Percentiles rank a stretch among this genome's conserved stretches.
Evolutionary conservation across 1,139 yeast species (phyloP).

Genomic region (Debaryomyces subglobosus): DNA sequence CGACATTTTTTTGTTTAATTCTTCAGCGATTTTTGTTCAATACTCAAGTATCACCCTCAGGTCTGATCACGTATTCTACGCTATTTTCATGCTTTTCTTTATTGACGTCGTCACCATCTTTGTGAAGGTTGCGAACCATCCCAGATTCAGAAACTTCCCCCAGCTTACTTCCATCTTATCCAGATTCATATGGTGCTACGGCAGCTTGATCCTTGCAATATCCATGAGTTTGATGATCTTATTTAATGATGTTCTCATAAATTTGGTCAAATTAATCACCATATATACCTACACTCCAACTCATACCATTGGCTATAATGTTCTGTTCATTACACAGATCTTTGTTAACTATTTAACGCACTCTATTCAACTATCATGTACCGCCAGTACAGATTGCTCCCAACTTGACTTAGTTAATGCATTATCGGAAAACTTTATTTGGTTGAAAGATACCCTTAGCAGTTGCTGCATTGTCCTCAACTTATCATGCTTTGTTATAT

Average conservation of each 20-base stretch:
- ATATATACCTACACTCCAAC: neutral
- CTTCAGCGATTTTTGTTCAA: slow-evolving; percentile 18
- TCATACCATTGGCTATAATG: slow-evolving; percentile 5
- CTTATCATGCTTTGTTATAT: slow-evolving; percentile 26
- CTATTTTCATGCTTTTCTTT: slow-evolving; percentile 21
- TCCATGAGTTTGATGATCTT: slow-evolving; percentile 19
- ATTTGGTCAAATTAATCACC: slow-evolving; percentile 18
- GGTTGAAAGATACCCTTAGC: slow-evolving; percentile 8
- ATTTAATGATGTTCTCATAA: slow-evolving; percentile 27
- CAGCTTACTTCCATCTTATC: slow-evolving; percentile 15
- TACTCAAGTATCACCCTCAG: slow-evolving; percentile 17
- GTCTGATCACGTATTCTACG: slow-evolving; percentile 27
- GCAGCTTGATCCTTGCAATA: slow-evolving; percentile 21
- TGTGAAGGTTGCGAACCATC: slow-evolving; percentile 17
- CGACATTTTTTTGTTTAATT: slow-evolving; percentile 19
- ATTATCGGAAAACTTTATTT: slow-evolving; percentile 7
- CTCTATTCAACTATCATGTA: slow-evolving; percentile 4
- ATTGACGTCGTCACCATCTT: slow-evolving; percentile 16
- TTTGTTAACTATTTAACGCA: slow-evolving; percentile 8
- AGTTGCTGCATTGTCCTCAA: slow-evolving; percentile 23
- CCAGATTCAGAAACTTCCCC: slow-evolving; percentile 18
- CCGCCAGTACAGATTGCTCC: slow-evolving; percentile 6
- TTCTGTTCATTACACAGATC: slow-evolving; percentile 9
- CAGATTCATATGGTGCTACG: slow-evolving; percentile 28
- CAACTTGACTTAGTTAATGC: slow-evolving; percentile 6